Base-by-base conservation (phyloP, 257 asterid species). In the Ocimum tenuiflorum region DNA sequence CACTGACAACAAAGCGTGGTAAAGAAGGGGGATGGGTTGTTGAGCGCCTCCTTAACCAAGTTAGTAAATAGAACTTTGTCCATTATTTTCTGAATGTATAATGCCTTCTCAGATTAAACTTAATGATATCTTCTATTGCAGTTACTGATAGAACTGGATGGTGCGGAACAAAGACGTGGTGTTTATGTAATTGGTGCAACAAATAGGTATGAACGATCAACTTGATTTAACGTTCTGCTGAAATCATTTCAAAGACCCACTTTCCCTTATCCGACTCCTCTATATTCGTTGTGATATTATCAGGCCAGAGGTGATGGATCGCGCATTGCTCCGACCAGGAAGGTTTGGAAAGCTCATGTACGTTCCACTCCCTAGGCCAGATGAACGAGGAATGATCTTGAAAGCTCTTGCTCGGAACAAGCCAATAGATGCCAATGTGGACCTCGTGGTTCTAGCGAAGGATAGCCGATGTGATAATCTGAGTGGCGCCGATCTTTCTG, bases 141-240 rank as follows among this genome's bases (percentile, higher is more conserved):
- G 98, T 77, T 92, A 35, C 81, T 92, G 72, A 68, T 84, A 77
- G 98, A 89, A 77, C 83, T 89, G 52, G 96, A 87, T 42, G 98
- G 98, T 24, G 88, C 86, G 31, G 98, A 87, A 52, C 79, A 82
- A 35, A 77, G 96, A 60, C 74, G 53, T 54, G 96, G 91, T 27
- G 91, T 92, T 69, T 89, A 71, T 73, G 88, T 92, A 38, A 86
- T 89, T 67, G 96, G 98, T 52, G 97, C 98, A 58, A 89, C 97
- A 57, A 92, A 92, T 80, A 85, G 97, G 96, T 91, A 63, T 13
- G 15, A 19, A 13, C 7, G 17, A 43, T 12, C 1, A 13, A 38
- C 45, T 43, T 43, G 49, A 4, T 2, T 1, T 10, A 41, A 60
- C n/a, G 3, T 20, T 18, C 20, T 65, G 24, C 72, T 14, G 50